Evolutionary conservation across 768 basidiomycete species (phyloP), one percentile per base, ranked within the genome.

Genomic region (Infundibulicybe gibba): DNA sequence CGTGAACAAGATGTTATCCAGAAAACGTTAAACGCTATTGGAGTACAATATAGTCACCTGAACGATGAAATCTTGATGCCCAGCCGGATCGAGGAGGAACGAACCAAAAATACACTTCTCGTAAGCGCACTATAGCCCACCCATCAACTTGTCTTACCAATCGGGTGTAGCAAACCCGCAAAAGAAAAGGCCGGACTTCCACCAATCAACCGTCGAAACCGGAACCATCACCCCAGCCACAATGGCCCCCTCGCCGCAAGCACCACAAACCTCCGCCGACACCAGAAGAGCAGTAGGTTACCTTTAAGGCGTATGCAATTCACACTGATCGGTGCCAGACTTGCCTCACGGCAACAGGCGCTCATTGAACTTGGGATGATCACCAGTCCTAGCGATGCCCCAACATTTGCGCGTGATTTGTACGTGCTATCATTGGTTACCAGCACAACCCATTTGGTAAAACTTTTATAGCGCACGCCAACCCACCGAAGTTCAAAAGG

Each of bases 61-160:
- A 91, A 92, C 51, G 83, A 87, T 44, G 77, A 84, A 15, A 69
- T 91, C 12, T 68, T 92, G 12, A 69, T 72, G 6, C 77, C 83
- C 3, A 91, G 81, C 57, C 73, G 72, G 8, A 80, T 90, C 20
- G 87, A 88, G 55, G 80, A 81, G 44, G 77, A 81, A 54, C 74
- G 80, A 38, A 74, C 81, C 3, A 76, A 72, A 49, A 74, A 71
- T 16, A 75, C 76, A 13, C 61, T 83, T 21, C 63, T 76, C 63
- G 83, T 82, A 49, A 10, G 61, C 53, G 14, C 39, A 41, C 8
- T 16, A 32, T 40, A 35, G 44, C 38, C 15, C 21, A 12, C 14
- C 20, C 41, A 8, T 42, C 25, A n/a, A 8, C 10, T 42, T 12
- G 13, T 12, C 30, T 47, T 30, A 47, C 38, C 33, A 32, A 15